These are phyloP conservation scores for Auriscalpium orientale DNA, from an alignment of 768 basidiomycete genomes.

Conservation along the genomic window DNA sequence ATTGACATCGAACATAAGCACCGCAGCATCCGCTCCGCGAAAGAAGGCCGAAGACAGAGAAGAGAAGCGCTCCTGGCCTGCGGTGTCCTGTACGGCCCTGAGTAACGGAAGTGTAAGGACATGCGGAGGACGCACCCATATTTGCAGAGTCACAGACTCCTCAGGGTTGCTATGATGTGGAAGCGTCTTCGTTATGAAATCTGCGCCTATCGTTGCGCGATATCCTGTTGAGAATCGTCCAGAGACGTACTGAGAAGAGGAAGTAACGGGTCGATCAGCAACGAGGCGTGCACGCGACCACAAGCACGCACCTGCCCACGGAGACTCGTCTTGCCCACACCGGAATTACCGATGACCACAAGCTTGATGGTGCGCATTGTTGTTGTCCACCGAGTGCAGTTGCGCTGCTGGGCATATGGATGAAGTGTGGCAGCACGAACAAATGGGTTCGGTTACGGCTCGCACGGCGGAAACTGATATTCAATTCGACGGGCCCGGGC, in stretches of 20 bases:
- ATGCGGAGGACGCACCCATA: constrained; percentile 39
- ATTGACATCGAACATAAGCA: constrained; percentile 80
- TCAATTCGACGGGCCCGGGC: too few species aligned
- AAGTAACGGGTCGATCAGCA: background rate
- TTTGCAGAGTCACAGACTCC: constrained; percentile 61
- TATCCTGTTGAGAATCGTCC: constrained; percentile 71
- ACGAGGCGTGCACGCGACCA: background rate
- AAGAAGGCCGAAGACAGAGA: constrained; percentile 78
- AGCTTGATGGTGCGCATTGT: constrained; percentile 62
- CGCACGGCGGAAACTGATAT: too few species aligned
- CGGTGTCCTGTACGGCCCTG: constrained; percentile 54
- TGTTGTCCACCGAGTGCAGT: too few species aligned
- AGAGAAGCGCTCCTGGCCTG: constrained; percentile 85
- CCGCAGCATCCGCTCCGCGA: constrained; percentile 73
- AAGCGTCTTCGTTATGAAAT: constrained; percentile 74
- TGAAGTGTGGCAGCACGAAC: too few species aligned
- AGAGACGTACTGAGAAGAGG: constrained; percentile 53
- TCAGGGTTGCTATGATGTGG: constrained; percentile 48
- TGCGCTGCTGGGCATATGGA: too few species aligned
- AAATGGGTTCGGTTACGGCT: too few species aligned
- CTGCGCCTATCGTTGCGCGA: constrained; percentile 82
- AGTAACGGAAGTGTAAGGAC: constrained; percentile 2
- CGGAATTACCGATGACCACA: constrained; percentile 73
- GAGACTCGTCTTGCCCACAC: constrained; percentile 80
- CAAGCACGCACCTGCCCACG: constrained; percentile 52